phyloP scores from a whole-genome alignment of 495 filamentous ascomycete species.

The Penicillium crystallinum region DNA sequence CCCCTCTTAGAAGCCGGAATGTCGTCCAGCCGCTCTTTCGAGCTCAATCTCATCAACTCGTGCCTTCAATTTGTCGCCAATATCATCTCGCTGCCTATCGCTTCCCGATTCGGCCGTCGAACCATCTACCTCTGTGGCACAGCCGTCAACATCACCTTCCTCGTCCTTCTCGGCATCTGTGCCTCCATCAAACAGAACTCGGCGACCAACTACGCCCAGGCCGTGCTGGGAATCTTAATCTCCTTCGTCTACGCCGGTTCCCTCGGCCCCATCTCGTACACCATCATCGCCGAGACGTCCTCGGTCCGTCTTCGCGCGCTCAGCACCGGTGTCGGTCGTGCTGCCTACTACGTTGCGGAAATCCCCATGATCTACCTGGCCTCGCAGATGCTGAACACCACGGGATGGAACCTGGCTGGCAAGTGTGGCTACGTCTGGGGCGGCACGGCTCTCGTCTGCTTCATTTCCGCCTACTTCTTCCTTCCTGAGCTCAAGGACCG shows the following conservation, averaged over 20 bases:
- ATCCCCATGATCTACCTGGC: slow-evolving; percentile 50
- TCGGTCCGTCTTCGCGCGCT: slow-evolving; percentile 46
- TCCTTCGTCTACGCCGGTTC: slow-evolving; percentile 42
- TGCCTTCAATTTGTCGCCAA: slow-evolving; percentile 35
- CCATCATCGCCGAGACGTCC: slow-evolving; percentile 53
- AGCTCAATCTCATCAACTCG: slow-evolving; percentile 34
- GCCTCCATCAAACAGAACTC: slow-evolving; percentile 33
- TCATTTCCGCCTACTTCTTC: slow-evolving; percentile 22
- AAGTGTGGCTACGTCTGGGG: slow-evolving; percentile 40
- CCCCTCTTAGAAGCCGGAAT: slow-evolving; percentile 23
- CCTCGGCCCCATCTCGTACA: slow-evolving; percentile 49
- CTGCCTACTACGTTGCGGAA: slow-evolving; percentile 37
- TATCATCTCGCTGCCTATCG: slow-evolving; percentile 17
- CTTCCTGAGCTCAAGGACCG: slow-evolving; percentile 38
- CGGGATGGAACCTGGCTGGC: slow-evolving; percentile 23
- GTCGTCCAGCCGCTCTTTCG: slow-evolving; percentile 21
- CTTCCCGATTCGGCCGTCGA: slow-evolving; percentile 40
- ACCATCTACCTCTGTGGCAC: slow-evolving; percentile 44
- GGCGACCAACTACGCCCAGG: slow-evolving; percentile 41
- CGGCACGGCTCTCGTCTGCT: slow-evolving; percentile 17
- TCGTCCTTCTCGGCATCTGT: slow-evolving; percentile 38
- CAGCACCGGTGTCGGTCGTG: slow-evolving; percentile 51
- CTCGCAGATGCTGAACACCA: slow-evolving; percentile 43
- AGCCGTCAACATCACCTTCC: slow-evolving; percentile 27
- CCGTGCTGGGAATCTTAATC: slow-evolving; percentile 48